Conservation (phyloP, 305 asterid genomes). For the Rubia tinctorum region DNA sequence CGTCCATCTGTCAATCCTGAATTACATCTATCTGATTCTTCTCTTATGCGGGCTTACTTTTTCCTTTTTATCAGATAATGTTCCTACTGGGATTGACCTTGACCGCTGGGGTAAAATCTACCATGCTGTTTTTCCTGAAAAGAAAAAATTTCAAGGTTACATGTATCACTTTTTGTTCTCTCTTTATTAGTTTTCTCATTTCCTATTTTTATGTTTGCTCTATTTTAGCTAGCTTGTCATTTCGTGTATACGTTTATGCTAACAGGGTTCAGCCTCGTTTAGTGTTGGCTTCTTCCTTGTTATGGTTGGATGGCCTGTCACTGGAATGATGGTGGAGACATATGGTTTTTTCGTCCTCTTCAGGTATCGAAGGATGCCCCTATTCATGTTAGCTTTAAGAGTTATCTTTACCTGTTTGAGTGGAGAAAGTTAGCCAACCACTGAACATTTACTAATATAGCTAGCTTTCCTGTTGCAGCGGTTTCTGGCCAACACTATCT, state of each 20-base stretch:
- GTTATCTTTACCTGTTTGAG: too few species aligned
- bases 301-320: conserved; percentile 68
- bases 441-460: conserved; percentile 4
- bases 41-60: neutral
- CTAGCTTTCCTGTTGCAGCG: conserved; percentile 41
- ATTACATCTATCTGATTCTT: neutral
- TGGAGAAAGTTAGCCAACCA: neutral
- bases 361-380: conserved; percentile 34
- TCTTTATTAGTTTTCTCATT: neutral
- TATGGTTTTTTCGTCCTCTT: conserved; percentile 73
- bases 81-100: conserved; percentile 36
- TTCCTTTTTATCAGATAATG: conserved; percentile 33
- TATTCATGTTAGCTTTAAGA: neutral
- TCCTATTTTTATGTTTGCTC: neutral
- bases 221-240: conserved; percentile 8
- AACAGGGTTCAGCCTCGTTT: conserved; percentile 64
- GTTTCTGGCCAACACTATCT: conserved; percentile 77
- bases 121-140: conserved; percentile 59
- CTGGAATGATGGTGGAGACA: conserved; percentile 73
- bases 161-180: neutral
- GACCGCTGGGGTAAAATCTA: conserved; percentile 39
- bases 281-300: conserved; percentile 69
- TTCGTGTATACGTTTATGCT: neutral
- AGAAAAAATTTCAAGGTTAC: conserved; percentile 65
- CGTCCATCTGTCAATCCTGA: neutral